A percentile compares a stretch with the other conserved stretches of the same genome.
These are phyloP conservation scores for Arachnomyces sp. DNA, from an alignment of 2,329 filamentous ascomycete genomes.

Conservation along the genomic window DNA sequence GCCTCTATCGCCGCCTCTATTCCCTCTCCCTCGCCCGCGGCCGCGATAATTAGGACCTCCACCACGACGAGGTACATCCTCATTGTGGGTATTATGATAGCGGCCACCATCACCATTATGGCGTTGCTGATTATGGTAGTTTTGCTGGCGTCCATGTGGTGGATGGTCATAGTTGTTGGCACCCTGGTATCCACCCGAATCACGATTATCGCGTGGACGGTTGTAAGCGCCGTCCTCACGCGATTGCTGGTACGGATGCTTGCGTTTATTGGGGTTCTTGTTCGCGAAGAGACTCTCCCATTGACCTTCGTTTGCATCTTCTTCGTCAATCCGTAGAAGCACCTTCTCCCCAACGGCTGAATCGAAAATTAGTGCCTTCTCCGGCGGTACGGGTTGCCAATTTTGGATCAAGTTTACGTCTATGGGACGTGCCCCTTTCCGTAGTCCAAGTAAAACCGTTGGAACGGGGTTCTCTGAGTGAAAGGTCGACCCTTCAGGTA, in stretches of 20 bases:
- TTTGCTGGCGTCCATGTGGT: slow-evolving; percentile 15
- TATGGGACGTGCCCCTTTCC: slow-evolving; percentile 64
- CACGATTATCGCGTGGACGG: slow-evolving; percentile 25
- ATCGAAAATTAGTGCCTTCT: slow-evolving; percentile 68
- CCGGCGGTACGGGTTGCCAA: slow-evolving; percentile 67
- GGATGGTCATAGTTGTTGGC: slow-evolving; percentile 18
- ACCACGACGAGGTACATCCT: slow-evolving; percentile 34
- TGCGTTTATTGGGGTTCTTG: slow-evolving; percentile 49
- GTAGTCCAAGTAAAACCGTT: slow-evolving; percentile 72
- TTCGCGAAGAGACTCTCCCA: slow-evolving; percentile 56
- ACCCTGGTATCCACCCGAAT: slow-evolving; percentile 18
- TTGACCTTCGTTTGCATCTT: slow-evolving; percentile 54
- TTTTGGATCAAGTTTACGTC: slow-evolving; percentile 75
- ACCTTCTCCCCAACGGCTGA: slow-evolving; percentile 81
- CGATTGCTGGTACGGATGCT: slow-evolving; percentile 45
- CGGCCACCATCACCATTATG: slow-evolving; percentile 22
- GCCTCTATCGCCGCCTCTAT: slow-evolving; percentile 27
- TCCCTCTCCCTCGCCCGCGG: slow-evolving; percentile 31
- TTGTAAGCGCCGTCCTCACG: slow-evolving; percentile 44
- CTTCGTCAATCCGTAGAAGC: slow-evolving; percentile 69
- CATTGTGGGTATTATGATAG: slow-evolving; percentile 36
- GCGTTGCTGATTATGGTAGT: slow-evolving; percentile 15
- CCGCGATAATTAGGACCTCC: slow-evolving; percentile 18
- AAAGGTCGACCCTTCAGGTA: slow-evolving; percentile 56
- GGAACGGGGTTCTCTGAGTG: slow-evolving; percentile 75